Evolutionary conservation across 768 basidiomycete species (phyloP), one percentile per base, ranked within the genome.

Genomic region (Leccinellum rugosiceps): DNA sequence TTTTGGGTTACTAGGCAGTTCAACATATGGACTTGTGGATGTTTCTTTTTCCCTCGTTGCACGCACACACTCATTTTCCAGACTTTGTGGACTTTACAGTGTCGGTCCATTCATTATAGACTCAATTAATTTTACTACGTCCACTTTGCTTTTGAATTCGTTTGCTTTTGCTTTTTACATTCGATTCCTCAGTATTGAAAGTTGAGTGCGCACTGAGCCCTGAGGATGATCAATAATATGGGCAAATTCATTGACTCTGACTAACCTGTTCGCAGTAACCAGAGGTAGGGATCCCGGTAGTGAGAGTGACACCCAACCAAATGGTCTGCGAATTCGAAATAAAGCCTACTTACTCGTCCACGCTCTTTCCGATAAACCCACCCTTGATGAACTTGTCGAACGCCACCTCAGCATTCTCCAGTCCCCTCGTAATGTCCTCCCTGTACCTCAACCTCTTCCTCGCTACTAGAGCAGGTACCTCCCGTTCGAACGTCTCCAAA

Each of bases 341-440:
- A 38, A n/a, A 41, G 38, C n/a, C 41, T 19, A 2, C 21, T 46
- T n/a, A 52, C 46, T 56, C 32, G 25, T 56, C 49, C 14, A 52
- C 34, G 21, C 62, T 38, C 34, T 35, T 64, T n/a, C 58, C 62
- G 10, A 52, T 50, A 17, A 55, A 56, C 7, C 21, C 35, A 23
- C 57, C 65, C 32, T 53, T 55, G 19, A 60, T 35, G 45, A 63
- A 61, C 46, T 3, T 46, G 3, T 45, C 44, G 3, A 60, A 48
- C 9, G 61, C 56, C 8, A n/a, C 41, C 9, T 66, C 64, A 4
- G 46, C 43, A 3, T 67, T 67, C 45, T 79, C 79, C 28, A 85
- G 62, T 1, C 83, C 83, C 13, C 67, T 64, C 9, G 66, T 74
- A 1, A 81, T 55, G 43, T 83, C 76, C 56, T 85, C 83, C 11